Evolutionary conservation across 768 basidiomycete species (phyloP).

Genomic region (Suillus bovinus): DNA sequence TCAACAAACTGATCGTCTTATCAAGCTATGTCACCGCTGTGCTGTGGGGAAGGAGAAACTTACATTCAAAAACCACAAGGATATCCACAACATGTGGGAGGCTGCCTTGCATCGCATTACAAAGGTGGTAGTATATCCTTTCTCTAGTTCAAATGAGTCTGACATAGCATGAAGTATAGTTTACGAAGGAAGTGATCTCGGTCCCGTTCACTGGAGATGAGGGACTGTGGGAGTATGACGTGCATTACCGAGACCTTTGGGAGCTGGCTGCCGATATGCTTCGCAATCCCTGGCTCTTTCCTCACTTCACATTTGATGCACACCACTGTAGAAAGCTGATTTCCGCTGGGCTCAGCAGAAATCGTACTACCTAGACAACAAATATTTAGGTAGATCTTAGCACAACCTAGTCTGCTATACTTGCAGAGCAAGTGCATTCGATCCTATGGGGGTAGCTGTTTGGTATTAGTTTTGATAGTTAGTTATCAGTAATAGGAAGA

Average conservation of each 20-base stretch:
- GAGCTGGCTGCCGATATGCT: conserved; percentile 32
- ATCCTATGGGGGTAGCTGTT: too few species aligned
- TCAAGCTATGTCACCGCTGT: conserved; percentile 19
- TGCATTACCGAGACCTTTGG: conserved; percentile 26
- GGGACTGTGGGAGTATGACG: conserved; percentile 15
- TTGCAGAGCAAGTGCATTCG: too few species aligned
- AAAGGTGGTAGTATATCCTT: conserved; percentile 7
- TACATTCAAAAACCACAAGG: conserved; percentile 18
- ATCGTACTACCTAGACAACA: too few species aligned
- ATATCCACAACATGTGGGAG: conserved; percentile 27
- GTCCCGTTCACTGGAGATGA: conserved; percentile 17
- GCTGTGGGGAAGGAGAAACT: conserved; percentile 12
- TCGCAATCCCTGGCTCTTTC: conserved; percentile 22
- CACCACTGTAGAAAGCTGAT: too few species aligned
- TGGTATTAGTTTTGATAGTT: too few species aligned
- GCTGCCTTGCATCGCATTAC: conserved; percentile 9
- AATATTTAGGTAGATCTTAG: too few species aligned
- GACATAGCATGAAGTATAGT: conserved; percentile 10
- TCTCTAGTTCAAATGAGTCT: not conserved
- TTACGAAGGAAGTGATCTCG: conserved; percentile 16
- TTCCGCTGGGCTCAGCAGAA: too few species aligned
- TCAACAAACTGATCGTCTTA: conserved; percentile 18
- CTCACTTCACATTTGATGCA: conserved; percentile 34
- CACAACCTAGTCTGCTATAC: too few species aligned
- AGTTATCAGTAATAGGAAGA: too few species aligned